Conservation (phyloP, 1,139 yeast species). For the Pneumocystis murina region DNA sequence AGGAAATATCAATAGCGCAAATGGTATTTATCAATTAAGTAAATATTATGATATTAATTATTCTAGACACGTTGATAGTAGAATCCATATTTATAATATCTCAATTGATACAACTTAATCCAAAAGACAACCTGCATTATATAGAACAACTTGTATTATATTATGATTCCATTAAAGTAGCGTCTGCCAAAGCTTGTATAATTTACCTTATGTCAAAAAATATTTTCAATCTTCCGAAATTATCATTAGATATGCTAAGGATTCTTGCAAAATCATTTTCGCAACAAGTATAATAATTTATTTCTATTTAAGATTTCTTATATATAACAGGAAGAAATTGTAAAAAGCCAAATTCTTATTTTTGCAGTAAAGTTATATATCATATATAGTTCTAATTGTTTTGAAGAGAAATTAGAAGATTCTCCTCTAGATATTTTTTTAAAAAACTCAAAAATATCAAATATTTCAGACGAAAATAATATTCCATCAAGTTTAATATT, state of each 20-base stretch:
- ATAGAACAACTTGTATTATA: conserved; percentile 26
- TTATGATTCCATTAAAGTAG: conserved; percentile 24
- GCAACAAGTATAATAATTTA: conserved; percentile 29
- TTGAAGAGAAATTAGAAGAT: neutral
- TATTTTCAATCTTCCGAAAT: conserved; percentile 29
- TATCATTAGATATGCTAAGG: conserved; percentile 70
- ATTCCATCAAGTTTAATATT: conserved; percentile 6
- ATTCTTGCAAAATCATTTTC: conserved; percentile 41
- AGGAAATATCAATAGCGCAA: conserved; percentile 2
- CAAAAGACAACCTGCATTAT: conserved; percentile 31
- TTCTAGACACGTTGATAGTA: conserved; percentile 22
- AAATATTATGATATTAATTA: neutral
- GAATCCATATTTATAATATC: conserved; percentile 59
- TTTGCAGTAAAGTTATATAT: conserved; percentile 63
- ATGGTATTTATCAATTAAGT: conserved; percentile 14
- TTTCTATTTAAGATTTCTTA: neutral
- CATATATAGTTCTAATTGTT: neutral
- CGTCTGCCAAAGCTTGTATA: conserved; percentile 53
- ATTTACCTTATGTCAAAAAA: conserved; percentile 89
- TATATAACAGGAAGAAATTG: conserved; percentile 23
- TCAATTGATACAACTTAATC: conserved; percentile 51
- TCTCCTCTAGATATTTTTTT: neutral
- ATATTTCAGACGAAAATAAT: conserved; percentile 6
- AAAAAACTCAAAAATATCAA: neutral
- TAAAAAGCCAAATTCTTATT: conserved; percentile 56